Evolutionary conservation across 768 basidiomycete species (phyloP), one percentile per base, ranked within the genome.

Genomic region (Mycena alexandri): DNA sequence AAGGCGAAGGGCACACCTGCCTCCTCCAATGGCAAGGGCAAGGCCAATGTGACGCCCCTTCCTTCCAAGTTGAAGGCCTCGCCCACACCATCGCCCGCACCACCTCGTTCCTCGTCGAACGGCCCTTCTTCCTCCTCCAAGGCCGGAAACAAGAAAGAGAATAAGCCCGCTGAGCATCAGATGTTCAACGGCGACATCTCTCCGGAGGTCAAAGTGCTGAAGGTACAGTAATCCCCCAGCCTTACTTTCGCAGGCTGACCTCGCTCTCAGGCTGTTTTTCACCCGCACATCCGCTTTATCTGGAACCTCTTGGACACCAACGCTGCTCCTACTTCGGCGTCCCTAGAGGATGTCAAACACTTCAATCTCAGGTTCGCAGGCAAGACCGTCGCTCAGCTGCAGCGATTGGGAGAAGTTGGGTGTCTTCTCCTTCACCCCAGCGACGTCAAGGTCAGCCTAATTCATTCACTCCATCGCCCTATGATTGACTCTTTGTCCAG

Each of bases 341-440:
- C 54, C 6, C 36, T 22, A 25, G 54, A 5, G 8, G 33, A 21
- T n/a, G 55, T 68, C 21, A 4, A 51, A n/a, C 46, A 34, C 13
- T 68, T 68, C 21, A 22, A 63, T 6, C 66, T 25, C n/a, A 34
- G 61, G 21, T 63, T 62, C 29, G 10, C 52, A 43, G 66, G 66
- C 29, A 11, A n/a, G 8, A 61, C 53, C 8, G 60, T 62, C 33
- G 43, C 53, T 3, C 46, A 67, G 16, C 44, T 67, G 29, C 50
- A 17, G 46, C 38, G 51, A 29, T 29, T 29, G 29, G 29, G 29
- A 29, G 29, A 29, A 29, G 21, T 1, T 8, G 43, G 59, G 65
- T 21, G 21, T 50, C 42, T 5, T 22, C 3, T 62, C 2, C 55
- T 67, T 14, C 16, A 61, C 3, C 44, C 54, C 55, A 43, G 36